Evolutionary conservation across 257 asterid species (phyloP).

Genomic region (Solanum habrochaites): DNA sequence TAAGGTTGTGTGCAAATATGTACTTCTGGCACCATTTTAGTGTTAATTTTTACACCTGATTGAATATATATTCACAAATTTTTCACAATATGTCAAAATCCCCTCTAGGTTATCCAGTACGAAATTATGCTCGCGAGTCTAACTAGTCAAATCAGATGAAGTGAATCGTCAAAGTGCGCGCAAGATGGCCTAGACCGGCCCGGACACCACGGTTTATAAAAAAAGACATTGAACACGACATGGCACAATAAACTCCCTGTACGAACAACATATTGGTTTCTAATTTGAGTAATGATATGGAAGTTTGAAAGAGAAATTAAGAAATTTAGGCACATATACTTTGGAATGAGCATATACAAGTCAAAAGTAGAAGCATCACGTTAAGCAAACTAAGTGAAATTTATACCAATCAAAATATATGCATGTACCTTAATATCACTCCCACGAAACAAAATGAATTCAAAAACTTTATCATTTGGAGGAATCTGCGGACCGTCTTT

Average conservation of each 20-base stretch:
- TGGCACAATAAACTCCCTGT: not conserved
- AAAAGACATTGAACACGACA: not conserved
- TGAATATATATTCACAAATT: not conserved
- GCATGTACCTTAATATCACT: slow-evolving; percentile 61
- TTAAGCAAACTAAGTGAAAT: not conserved
- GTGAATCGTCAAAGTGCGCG: not conserved
- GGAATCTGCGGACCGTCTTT: slow-evolving; percentile 63
- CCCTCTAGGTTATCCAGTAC: not conserved
- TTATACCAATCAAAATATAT: not conserved
- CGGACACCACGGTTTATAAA: not conserved
- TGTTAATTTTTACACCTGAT: not conserved
- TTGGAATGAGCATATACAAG: not conserved
- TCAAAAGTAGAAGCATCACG: not conserved
- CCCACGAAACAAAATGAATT: slow-evolving; percentile 71
- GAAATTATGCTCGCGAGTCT: not conserved
- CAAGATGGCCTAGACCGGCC: not conserved
- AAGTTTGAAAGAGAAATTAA: not conserved
- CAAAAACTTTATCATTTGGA: slow-evolving; percentile 56
- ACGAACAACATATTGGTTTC: not conserved
- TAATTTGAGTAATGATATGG: not conserved
- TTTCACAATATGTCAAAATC: not conserved
- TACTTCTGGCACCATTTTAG: not conserved
- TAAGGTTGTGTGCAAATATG: not conserved
- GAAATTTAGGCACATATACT: not conserved
- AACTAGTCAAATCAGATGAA: not conserved